Evolutionary conservation across 306 rosid species (phyloP).

Genomic region (Pyrus pyrifolia): DNA sequence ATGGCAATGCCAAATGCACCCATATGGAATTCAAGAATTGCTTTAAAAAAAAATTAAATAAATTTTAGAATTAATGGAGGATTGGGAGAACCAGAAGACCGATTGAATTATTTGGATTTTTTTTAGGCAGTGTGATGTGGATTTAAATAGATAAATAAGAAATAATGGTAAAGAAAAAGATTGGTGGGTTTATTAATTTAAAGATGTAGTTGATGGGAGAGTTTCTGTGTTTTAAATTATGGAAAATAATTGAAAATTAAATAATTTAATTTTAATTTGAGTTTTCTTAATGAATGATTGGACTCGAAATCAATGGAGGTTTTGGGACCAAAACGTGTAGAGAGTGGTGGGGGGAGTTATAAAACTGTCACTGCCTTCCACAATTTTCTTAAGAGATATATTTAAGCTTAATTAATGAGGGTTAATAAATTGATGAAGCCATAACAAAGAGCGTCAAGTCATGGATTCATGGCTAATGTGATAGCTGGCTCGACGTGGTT

Average conservation of each 20-base stretch:
- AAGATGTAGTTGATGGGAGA: not conserved
- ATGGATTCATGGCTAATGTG: not conserved
- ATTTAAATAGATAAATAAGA: not conserved
- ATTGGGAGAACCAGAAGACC: not conserved
- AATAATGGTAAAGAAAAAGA: not conserved
- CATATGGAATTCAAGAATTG: not conserved
- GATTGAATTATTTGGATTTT: not conserved
- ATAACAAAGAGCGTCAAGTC: not conserved
- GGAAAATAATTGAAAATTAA: not conserved
- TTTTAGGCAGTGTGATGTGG: not conserved
- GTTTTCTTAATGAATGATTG: not conserved
- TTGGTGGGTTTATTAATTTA: not conserved
- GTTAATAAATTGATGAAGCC: not conserved
- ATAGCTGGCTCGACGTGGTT: not conserved
- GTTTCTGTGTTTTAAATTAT: not conserved
- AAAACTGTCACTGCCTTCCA: not conserved
- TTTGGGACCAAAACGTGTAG: not conserved
- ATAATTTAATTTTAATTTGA: not conserved
- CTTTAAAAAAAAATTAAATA: too few relatives aligned
- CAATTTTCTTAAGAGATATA: not conserved
- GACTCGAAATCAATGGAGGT: not conserved
- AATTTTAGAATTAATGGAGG: not conserved
- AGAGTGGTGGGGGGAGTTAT: not conserved
- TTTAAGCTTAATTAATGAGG: not conserved
- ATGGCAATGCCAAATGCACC: conserved; percentile 1